Evolutionary conservation across 371 early-diverging fungal genomes (phyloP), one percentile per base, ranked within the genome.

Genomic region (Mortierella sp.): DNA sequence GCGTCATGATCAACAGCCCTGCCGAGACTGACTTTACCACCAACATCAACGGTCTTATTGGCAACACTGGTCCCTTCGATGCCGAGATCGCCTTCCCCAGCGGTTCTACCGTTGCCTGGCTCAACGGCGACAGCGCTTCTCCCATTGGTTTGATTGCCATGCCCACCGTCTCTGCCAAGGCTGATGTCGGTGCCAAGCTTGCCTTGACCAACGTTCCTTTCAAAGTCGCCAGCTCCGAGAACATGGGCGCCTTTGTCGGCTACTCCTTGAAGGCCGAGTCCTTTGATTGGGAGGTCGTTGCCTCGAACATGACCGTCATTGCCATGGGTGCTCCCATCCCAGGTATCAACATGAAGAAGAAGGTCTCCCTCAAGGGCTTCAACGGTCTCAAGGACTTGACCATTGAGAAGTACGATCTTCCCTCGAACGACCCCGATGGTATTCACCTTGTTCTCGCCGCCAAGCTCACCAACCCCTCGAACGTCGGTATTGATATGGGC

Each of bases 301-400:
- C 88, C 14, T 70, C 58, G n/a, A 84, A 79, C 66, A 76, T 91
- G 45, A 76, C 85, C 26, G 90, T 91, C 64, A 86, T 64, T 70
- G 90, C 90, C 69, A 85, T 91, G 61, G 89, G 89, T 43, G 89
- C 83, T 53, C 87, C 86, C n/a, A 90, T 91, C 66, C 87, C 79
- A 24, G 84, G 83, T 47, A 89, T 91, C 73, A 68, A 78, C 66
- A 87, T 91, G 88, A 89, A 87, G 82, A 85, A 88, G 65, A 84
- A 80, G 39, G 91, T 91, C 31, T 85, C 70, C 10, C 88, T 91
- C 66, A 73, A 83, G 44, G 70, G 79, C 0, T 89, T 90, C 80
- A 79, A 90, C 70, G 81, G 81, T 29, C 74, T 80, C 61, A 70
- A 80, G 65, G 78, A 70, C 41, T 50, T 71, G 43, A 52, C 48